Evolutionary conservation across 1,284 basidiomycete species (phyloP).

Genomic region (Amylostereum areolatum): DNA sequence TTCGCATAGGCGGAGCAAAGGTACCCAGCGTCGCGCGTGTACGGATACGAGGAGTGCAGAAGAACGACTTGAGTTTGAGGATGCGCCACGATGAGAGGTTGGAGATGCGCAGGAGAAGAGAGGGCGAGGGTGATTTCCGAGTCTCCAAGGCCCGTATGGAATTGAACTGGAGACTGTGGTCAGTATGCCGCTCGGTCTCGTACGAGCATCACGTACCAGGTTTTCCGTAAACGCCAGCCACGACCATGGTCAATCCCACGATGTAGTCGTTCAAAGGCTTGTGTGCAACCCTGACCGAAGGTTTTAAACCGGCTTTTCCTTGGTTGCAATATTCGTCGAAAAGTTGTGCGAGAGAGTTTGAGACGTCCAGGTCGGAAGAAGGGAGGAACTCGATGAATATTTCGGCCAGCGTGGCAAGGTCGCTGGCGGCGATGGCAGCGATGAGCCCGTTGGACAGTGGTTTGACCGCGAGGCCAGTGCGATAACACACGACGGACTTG

Average conservation of each 20-base stretch:
- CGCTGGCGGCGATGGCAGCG: slow-evolving; percentile 3
- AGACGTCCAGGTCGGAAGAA: no score
- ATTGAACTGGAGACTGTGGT: slow-evolving; percentile 50
- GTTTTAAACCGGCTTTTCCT: no score
- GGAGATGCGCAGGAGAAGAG: slow-evolving; percentile 60
- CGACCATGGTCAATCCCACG: slow-evolving; percentile 46
- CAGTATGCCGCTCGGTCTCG: not conserved
- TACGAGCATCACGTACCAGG: slow-evolving; percentile 39
- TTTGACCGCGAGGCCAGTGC: slow-evolving; percentile 58
- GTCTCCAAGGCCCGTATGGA: slow-evolving; percentile 76
- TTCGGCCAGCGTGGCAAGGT: no score
- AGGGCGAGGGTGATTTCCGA: slow-evolving; percentile 55
- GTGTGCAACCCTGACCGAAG: slow-evolving; percentile 43
- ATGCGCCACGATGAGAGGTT: slow-evolving; percentile 58
- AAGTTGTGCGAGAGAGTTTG: no score
- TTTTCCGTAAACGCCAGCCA: slow-evolving; percentile 46
- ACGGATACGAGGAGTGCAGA: slow-evolving; percentile 70
- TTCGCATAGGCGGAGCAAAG: slow-evolving; percentile 63
- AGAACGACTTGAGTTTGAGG: slow-evolving; percentile 58
- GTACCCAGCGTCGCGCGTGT: slow-evolving; percentile 69
- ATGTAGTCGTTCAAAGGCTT: slow-evolving; percentile 63
- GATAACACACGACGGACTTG: slow-evolving; percentile 72
- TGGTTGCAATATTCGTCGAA: no score
- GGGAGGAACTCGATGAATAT: no score
- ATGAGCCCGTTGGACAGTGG: slow-evolving; percentile 5